phyloP scores from a whole-genome alignment of 352 stramenopile genomes.

The Thalassiosira allenii region DNA sequence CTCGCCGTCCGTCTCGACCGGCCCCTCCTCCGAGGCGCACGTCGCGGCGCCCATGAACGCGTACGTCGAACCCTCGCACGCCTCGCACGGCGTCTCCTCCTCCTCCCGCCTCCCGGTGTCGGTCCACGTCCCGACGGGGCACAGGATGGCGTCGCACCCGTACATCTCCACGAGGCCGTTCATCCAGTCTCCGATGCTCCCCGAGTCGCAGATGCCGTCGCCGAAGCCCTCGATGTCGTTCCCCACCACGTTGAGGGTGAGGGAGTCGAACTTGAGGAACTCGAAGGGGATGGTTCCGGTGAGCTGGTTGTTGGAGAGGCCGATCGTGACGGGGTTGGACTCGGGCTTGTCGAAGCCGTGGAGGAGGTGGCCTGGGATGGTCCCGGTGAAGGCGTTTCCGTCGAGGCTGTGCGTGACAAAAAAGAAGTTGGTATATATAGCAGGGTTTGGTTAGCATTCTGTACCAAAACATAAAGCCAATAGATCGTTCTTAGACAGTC shows the following conservation, averaged over 20 bases:
- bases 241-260: constrained; percentile 78
- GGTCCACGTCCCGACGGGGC: constrained; percentile 67
- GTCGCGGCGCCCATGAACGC: constrained; percentile 38
- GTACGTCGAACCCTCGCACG: constrained; percentile 54
- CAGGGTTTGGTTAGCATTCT: neutral
- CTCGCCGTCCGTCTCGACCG: neutral
- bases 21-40: constrained; percentile 29
- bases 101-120: constrained; percentile 64
- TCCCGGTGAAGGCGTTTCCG: constrained; percentile 69
- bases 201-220: constrained; percentile 52
- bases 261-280: constrained; percentile 63
- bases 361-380: constrained; percentile 60
- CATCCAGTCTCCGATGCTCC: constrained; percentile 70
- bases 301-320: constrained; percentile 76
- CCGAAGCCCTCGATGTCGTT: constrained; percentile 76
- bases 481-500: too few species aligned
- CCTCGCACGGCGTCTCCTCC: constrained; percentile 52
- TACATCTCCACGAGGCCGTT: constrained; percentile 73
- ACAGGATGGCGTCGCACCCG: constrained; percentile 83
- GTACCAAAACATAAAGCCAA: neutral
- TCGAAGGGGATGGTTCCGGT: constrained; percentile 62
- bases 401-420: constrained; percentile 47
- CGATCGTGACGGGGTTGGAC: constrained; percentile 56
- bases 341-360: constrained; percentile 32
- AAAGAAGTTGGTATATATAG: neutral